Base-by-base conservation (phyloP, 2,329 filamentous ascomycete genomes). In the Pseudocercospora cruenta region DNA sequence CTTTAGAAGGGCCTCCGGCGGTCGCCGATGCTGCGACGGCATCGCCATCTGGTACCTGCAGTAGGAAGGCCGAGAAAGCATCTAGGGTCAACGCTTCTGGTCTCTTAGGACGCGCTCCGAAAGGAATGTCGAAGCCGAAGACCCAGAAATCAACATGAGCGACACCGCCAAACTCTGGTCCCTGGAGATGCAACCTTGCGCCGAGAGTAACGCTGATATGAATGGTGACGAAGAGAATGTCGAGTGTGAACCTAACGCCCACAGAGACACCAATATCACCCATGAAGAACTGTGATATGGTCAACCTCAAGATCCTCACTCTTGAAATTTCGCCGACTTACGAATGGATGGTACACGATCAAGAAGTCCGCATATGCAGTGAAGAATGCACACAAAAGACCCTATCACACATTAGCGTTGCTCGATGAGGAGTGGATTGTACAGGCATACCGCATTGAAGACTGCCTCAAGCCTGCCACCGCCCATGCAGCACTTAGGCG, bases 261-360 rank as follows among this genome's bases (percentile, higher is more conserved):
- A 66, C 63, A 6, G 14, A 26, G 3, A 66, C 63, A 3, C 59
- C 59, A 3, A 64, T 53, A 16, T 67, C 61, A 4, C 28, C 65
- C 14, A 39, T 33, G 53, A 65, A 67, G 28, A 62, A 58, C 28
- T 31, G 6, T 5, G 28, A 31, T 31, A 31, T 8, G 3, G 28
- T 31, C 28, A 31, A 31, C 1, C 3, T 6, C 8, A 31, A 8
- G 28, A 2, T 31, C 4, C 28, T 31, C 28, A 6, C 6, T 1
- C 28, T 9, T 4, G 6, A 6, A 5, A 8, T 6, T 1, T 8
- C 4, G 4, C 8, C 28, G 28, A 8, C 28, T 8, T 31, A 31
- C 28, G 36, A 67, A 65, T 33, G 65, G 65, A 9, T 67, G 39
- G 39, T 62, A 67, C 10, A 26, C 53, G 36, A 67, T 62, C 14